Evolutionary conservation across 495 filamentous ascomycete genomes (phyloP), one percentile per base, ranked within the genome.

Genomic region (Clohesyomyces aquaticus): DNA sequence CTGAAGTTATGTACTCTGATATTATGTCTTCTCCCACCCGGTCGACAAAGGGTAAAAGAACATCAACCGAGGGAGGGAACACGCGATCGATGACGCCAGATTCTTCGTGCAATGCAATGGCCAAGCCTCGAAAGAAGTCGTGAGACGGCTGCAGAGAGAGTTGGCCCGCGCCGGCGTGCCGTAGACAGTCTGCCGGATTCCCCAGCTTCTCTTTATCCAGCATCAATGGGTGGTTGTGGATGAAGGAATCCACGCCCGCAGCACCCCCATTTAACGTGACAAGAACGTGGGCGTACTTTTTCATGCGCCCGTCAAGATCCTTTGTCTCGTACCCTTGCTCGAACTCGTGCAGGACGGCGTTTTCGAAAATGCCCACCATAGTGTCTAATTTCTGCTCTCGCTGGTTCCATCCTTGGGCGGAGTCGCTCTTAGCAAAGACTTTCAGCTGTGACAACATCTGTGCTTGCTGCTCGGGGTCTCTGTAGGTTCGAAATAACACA

Each of bases 231-330:
- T 96, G 90, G 63, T 91, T 91, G 58, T 91, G 87, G 59, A 97
- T 89, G 70, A 95, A 97, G 22, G 90, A 75, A 50, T 98, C 91
- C 38, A 93, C 79, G 9, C 84, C 90, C 1, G 88, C 87, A 18
- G 80, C 78, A 19, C 90, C 91, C 6, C 91, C 92, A 74, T 97
- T 96, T 43, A 98, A 78, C 9, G 83, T 81, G 58, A 85, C 86
- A 21, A 98, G 78, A 22, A 98, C 89, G 63, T 92, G 85, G 10
- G 92, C 91, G 76, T 96, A 98, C 74, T 88, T 84, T 57, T 83
- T 84, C 92, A 96, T 96, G 38, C 85, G 81, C 11, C 90, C 91
- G 67, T 96, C 88, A 54, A 95, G 85, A 75, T 99, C 93, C 72
- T 87, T 88, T n/a, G 85, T 85, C 73, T 95, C 91, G 63, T 92